Conservation (phyloP, 768 basidiomycete genomes). For the Gloeophyllum trabeum region DNA sequence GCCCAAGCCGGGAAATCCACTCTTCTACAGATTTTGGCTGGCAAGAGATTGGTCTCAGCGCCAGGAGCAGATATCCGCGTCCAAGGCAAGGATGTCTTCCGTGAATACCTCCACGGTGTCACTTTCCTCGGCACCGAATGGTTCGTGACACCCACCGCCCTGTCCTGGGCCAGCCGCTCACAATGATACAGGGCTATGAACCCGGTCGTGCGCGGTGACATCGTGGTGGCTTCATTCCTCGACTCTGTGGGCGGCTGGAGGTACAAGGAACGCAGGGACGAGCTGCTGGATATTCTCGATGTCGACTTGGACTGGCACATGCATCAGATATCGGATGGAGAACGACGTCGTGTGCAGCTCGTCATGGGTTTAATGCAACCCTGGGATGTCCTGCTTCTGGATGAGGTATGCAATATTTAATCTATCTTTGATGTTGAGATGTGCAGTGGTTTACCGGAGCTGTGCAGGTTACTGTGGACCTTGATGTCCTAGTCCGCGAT, state of each 20-base stretch:
- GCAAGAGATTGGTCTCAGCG: constrained; percentile 64
- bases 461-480: constrained; percentile 97
- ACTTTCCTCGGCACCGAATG: constrained; percentile 93
- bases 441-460: background rate
- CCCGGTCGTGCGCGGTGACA: constrained; percentile 90
- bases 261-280: constrained; percentile 80
- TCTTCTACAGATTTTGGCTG: constrained; percentile 85
- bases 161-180: background rate
- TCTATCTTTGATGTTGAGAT: constrained; percentile 2
- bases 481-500: constrained; percentile 90
- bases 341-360: constrained; percentile 86
- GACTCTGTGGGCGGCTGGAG: constrained; percentile 96
- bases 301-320: constrained; percentile 95
- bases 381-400: constrained; percentile 88
- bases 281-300: constrained; percentile 82
- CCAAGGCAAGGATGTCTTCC: constrained; percentile 81
- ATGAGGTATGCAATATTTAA: constrained; percentile 52
- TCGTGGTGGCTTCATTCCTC: constrained; percentile 87
- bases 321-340: constrained; percentile 94
- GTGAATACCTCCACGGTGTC: constrained; percentile 70
- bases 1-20: constrained; percentile 83
- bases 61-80: constrained; percentile 50
- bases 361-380: constrained; percentile 93
- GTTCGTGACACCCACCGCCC: constrained; percentile 22
- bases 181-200: constrained; percentile 71